A percentile compares a stretch with the other conserved stretches of the same genome.
Evolutionary conservation across 768 basidiomycete genomes (phyloP).

Genomic region (Phanerochaete carnosa): DNA sequence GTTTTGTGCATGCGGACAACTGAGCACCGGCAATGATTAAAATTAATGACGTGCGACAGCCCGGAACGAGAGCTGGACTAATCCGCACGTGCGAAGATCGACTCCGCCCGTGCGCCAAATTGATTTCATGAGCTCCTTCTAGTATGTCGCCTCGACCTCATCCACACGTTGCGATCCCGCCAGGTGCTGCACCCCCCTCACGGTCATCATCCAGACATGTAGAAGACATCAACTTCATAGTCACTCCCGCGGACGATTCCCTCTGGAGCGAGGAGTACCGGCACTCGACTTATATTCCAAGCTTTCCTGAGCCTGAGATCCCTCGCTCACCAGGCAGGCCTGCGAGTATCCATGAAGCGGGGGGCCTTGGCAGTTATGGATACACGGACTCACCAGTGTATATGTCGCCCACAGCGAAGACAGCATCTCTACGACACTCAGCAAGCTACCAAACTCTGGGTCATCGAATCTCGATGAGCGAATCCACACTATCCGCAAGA

Average conservation of each 20-base stretch:
- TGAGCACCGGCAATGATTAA: too few relatives aligned
- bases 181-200: constrained; percentile 30
- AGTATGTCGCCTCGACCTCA: constrained; percentile 23
- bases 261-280: constrained; percentile 32
- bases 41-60: too few relatives aligned
- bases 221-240: constrained; percentile 28
- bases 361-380: constrained; percentile 14
- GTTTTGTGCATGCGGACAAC: too few relatives aligned
- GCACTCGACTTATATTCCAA: constrained; percentile 16
- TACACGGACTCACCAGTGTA: constrained; percentile 28
- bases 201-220: constrained; percentile 27
- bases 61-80: too few relatives aligned
- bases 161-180: constrained; percentile 37
- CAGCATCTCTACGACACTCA: constrained; percentile 15
- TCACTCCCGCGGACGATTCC: constrained; percentile 16
- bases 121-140: constrained; percentile 1
- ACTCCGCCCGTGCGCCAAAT: background rate
- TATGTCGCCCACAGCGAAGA: constrained; percentile 22
- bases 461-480: constrained; percentile 25
- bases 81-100: background rate
- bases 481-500: constrained; percentile 13
- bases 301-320: constrained; percentile 21
- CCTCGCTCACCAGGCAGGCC: constrained; percentile 35
- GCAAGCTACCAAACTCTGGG: constrained; percentile 12
- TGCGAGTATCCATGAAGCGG: constrained; percentile 32